A percentile compares a stretch with the other conserved stretches of the same genome.
phyloP scores from a whole-genome alignment of 495 filamentous ascomycete genomes.

The Podospora comata region DNA sequence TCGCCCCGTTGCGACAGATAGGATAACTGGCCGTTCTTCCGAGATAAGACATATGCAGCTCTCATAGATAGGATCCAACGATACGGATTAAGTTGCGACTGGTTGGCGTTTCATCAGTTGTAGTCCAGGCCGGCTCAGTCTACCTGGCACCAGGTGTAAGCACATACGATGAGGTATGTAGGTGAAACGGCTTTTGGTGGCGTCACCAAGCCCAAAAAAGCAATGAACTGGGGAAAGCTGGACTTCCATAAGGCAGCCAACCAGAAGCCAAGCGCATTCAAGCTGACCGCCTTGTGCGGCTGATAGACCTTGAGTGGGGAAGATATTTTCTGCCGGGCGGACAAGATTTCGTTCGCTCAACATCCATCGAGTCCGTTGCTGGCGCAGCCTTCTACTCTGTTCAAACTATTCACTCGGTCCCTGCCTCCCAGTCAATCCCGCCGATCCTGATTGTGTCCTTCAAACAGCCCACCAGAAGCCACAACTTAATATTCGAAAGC shows the following conservation, averaged over 20 bases:
- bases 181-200: constrained; percentile 1
- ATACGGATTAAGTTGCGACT: too few species aligned
- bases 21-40: background rate
- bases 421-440: background rate
- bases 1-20: background rate
- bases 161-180: too few species aligned
- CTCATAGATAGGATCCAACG: too few species aligned
- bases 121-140: background rate
- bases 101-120: background rate
- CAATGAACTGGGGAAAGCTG: background rate
- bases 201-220: background rate
- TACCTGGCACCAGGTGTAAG: too few species aligned
- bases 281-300: background rate
- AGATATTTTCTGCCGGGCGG: constrained; percentile 36
- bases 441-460: background rate
- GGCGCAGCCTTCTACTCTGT: background rate
- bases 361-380: background rate
- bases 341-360: constrained; percentile 29
- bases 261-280: constrained; percentile 4
- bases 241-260: constrained; percentile 5
- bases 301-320: background rate
- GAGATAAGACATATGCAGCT: background rate
- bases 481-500: background rate
- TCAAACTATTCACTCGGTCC: background rate
- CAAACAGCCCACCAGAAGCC: background rate